phyloP scores from a whole-genome alignment of 2,329 filamentous ascomycete genomes.

The Hypoxylon sp. region DNA sequence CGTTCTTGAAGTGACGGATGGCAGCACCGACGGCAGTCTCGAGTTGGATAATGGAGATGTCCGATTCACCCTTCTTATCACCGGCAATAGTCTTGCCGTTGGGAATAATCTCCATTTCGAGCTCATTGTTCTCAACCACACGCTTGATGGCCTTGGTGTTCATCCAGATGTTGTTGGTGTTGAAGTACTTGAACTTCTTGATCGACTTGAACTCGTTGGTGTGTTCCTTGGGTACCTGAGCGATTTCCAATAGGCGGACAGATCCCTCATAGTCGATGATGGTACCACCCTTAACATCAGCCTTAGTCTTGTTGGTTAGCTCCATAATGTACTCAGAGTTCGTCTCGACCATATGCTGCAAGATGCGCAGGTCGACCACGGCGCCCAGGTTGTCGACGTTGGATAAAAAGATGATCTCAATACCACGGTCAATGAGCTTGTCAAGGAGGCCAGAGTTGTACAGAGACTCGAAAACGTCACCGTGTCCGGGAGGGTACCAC shows the following conservation, averaged over 20 bases:
- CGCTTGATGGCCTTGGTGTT: conserved; percentile 98
- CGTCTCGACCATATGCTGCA: conserved; percentile 99
- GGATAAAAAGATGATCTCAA: conserved; percentile 98
- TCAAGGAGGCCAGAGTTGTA: conserved; percentile 99
- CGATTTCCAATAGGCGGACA: conserved; percentile 96
- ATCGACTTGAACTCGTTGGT: conserved; percentile 99
- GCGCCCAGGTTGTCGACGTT: conserved; percentile 99
- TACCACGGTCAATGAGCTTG: conserved; percentile 92
- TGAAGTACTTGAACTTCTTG: conserved; percentile 99
- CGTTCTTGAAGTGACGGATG: conserved; percentile 98
- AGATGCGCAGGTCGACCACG: conserved; percentile 96
- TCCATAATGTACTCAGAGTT: conserved; percentile 99
- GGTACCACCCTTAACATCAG: conserved; percentile 99
- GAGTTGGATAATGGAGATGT: conserved; percentile 96
- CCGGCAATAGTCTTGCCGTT: conserved; percentile 99
- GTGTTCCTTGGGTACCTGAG: conserved; percentile 99
- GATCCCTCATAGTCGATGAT: conserved; percentile 99
- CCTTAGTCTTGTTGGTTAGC: conserved; percentile 99
- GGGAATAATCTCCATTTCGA: conserved; percentile 99
- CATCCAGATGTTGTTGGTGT: conserved; percentile 99
- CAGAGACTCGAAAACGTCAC: conserved; percentile 99
- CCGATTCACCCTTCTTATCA: conserved; percentile 99
- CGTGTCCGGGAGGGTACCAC: conserved; percentile 99
- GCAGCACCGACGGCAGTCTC: conserved; percentile 98
- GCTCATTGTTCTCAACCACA: conserved; percentile 97